Evolutionary conservation across 1,284 basidiomycete species (phyloP).

Genomic region (Schizopora paradoxa): DNA sequence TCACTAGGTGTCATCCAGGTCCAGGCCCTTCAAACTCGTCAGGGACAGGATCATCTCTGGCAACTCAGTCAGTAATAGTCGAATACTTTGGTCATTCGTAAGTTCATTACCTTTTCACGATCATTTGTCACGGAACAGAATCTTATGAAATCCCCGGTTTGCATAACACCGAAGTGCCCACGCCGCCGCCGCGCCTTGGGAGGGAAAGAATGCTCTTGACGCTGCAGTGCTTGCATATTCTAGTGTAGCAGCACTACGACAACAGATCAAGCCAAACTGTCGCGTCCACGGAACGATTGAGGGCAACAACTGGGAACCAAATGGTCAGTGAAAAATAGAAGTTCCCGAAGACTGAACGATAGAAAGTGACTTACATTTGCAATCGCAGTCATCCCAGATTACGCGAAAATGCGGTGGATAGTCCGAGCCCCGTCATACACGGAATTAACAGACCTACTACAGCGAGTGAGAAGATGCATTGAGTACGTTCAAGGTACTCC

Average conservation of each 20-base stretch:
- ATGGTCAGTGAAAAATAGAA: slow-evolving; percentile 37
- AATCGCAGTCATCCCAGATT: slow-evolving; percentile 69
- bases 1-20: slow-evolving; percentile 21
- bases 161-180: slow-evolving; percentile 21
- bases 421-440: slow-evolving; percentile 65
- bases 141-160: not conserved
- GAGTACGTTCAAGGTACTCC: slow-evolving; percentile 40
- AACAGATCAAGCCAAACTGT: slow-evolving; percentile 60
- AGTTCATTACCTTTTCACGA: not conserved
- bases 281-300: slow-evolving; percentile 65
- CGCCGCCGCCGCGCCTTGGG: slow-evolving; percentile 37
- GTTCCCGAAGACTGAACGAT: not conserved
- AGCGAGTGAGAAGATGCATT: slow-evolving; percentile 65
- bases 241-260: slow-evolving; percentile 56
- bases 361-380: not conserved
- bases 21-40: slow-evolving; percentile 22
- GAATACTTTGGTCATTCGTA: slow-evolving; percentile 27
- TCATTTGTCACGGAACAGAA: not conserved
- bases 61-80: slow-evolving; percentile 22
- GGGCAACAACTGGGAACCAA: slow-evolving; percentile 56
- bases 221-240: slow-evolving; percentile 42
- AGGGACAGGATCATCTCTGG: slow-evolving; percentile 24
- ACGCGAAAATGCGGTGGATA: slow-evolving; percentile 65
- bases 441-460: slow-evolving; percentile 50
- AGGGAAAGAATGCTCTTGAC: slow-evolving; percentile 45